Evolutionary conservation across 306 rosid genomes (phyloP).

Genomic region (Mimosa bimucronata): DNA sequence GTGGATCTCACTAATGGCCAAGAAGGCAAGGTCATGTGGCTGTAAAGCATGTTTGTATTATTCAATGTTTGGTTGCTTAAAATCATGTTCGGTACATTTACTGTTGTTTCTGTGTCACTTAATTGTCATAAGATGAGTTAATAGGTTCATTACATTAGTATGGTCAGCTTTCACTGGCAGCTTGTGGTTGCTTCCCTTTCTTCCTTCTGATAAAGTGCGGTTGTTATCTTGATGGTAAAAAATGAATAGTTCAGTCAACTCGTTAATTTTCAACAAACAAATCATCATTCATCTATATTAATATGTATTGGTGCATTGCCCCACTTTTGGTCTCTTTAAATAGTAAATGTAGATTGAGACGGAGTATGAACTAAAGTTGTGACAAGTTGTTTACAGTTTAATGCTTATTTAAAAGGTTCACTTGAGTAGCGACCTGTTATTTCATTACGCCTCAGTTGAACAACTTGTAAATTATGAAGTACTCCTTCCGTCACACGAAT

Average conservation of each 20-base stretch:
- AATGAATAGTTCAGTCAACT: not conserved
- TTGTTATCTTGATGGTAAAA: not conserved
- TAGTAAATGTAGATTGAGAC: not conserved
- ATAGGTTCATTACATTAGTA: not conserved
- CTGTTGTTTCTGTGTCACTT: not conserved
- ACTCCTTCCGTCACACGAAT: too few species aligned
- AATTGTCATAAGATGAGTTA: not conserved
- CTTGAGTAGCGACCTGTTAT: not conserved
- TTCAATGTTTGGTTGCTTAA: slow-evolving; percentile 21
- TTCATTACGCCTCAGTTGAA: not conserved
- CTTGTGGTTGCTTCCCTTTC: not conserved
- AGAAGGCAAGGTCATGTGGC: slow-evolving; percentile 18
- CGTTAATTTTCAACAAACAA: not conserved
- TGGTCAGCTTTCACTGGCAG: not conserved
- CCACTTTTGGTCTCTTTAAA: not conserved
- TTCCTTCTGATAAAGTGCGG: too few species aligned
- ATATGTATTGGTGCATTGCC: not conserved
- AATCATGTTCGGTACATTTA: slow-evolving; percentile 12
- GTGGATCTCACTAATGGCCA: slow-evolving; percentile 3
- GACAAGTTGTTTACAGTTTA: not conserved
- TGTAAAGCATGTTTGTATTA: slow-evolving; percentile 28
- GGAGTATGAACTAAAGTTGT: not conserved
- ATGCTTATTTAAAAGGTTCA: not conserved
- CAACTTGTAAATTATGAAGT: not conserved
- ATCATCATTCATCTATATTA: not conserved